These are phyloP conservation scores for Venustampulla echinocandica DNA, from an alignment of 495 filamentous ascomycete species.

Conservation along the genomic window DNA sequence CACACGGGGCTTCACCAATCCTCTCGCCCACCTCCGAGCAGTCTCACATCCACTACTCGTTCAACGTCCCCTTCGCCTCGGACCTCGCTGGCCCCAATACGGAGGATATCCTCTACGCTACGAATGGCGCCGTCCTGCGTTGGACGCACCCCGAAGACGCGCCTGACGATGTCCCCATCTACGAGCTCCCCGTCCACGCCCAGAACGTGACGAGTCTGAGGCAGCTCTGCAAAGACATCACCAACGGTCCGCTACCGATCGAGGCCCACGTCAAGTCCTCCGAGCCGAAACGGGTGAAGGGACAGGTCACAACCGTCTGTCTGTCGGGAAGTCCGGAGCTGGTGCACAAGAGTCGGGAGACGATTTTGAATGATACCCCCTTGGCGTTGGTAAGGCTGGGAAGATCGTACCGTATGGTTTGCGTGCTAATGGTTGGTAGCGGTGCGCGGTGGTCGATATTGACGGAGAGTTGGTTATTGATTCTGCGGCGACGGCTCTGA, in stretches of 20 bases:
- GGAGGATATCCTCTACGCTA: conserved; percentile 87
- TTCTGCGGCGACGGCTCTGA: conserved; percentile 54
- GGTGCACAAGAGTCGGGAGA: conserved; percentile 76
- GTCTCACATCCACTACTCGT: conserved; percentile 63
- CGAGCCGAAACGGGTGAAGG: conserved; percentile 70
- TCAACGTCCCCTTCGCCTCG: conserved; percentile 92
- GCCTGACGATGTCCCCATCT: conserved; percentile 69
- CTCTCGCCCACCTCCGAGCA: conserved; percentile 57
- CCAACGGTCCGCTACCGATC: conserved; percentile 54
- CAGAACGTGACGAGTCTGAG: conserved; percentile 72
- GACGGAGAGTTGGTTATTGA: conserved; percentile 82
- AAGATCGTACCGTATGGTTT: not conserved
- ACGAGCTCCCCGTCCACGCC: conserved; percentile 81
- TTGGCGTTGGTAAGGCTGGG: conserved; percentile 64
- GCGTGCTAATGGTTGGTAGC: conserved; percentile 40
- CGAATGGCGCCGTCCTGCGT: conserved; percentile 65
- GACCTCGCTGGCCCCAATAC: conserved; percentile 82
- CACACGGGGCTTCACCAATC: conserved; percentile 56
- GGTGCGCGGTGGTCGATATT: conserved; percentile 85
- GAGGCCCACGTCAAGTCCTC: conserved; percentile 76
- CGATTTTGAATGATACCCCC: conserved; percentile 76
- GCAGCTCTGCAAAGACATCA: conserved; percentile 69
- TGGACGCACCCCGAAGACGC: conserved; percentile 89
- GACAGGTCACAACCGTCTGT: conserved; percentile 81
- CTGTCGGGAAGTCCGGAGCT: conserved; percentile 75